Conservation (phyloP, 257 asterid genomes). For the Solanum medicagineum region DNA sequence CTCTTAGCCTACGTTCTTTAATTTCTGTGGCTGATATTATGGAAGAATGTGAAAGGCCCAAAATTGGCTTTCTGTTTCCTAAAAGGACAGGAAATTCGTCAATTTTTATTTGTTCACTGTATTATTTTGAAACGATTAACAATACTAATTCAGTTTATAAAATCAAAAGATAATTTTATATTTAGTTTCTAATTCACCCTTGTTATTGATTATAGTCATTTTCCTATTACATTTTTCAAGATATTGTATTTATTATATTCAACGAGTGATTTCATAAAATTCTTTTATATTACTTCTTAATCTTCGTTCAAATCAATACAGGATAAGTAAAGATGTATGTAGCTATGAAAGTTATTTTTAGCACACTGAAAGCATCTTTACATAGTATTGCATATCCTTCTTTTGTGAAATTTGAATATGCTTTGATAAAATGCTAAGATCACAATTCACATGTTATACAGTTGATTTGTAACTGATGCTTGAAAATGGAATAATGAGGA, state of each 20-base stretch:
- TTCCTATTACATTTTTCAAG: no score
- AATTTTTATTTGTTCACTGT: no score
- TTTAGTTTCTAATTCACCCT: no score
- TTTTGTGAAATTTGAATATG: neutral
- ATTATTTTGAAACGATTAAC: no score
- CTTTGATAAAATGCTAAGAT: neutral
- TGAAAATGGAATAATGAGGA: neutral
- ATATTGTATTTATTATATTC: no score
- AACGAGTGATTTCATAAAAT: no score
- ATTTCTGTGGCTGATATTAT: neutral
- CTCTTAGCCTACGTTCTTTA: neutral
- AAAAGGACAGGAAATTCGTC: neutral
- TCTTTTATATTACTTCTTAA: no score
- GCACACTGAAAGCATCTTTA: neutral
- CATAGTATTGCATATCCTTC: neutral
- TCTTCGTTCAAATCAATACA: no score
- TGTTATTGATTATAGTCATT: no score
- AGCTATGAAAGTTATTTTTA: neutral
- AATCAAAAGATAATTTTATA: no score
- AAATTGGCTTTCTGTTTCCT: neutral
- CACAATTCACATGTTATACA: neutral
- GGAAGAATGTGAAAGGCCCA: neutral
- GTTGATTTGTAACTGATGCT: neutral
- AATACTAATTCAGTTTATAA: no score
- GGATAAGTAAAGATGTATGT: no score